Percentiles rank a stretch among this genome's conserved stretches.
These are phyloP conservation scores for Neobulgaria alba DNA, from an alignment of 2,329 filamentous ascomycete species.

Conservation along the genomic window DNA sequence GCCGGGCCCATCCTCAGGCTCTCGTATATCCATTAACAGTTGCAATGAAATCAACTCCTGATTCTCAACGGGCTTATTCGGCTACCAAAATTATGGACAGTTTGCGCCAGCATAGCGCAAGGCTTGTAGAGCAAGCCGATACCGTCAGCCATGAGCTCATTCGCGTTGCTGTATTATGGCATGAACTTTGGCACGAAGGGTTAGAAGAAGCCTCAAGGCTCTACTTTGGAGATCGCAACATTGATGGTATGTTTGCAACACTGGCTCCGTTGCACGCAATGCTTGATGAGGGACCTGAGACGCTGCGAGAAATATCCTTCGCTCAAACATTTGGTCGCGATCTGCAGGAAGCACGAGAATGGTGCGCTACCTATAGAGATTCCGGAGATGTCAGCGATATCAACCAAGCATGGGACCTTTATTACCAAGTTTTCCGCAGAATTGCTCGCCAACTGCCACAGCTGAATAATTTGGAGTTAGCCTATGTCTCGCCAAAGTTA, in stretches of 20 bases:
- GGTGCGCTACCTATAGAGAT: conserved; percentile 84
- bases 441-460: conserved; percentile 91
- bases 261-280: conserved; percentile 86
- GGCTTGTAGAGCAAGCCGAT: conserved; percentile 89
- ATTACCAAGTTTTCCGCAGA: conserved; percentile 96
- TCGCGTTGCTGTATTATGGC: conserved; percentile 93
- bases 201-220: conserved; percentile 92
- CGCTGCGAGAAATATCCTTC: conserved; percentile 91
- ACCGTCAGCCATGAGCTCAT: conserved; percentile 95
- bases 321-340: conserved; percentile 95
- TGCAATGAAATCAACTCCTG: conserved; percentile 87
- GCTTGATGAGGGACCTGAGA: conserved; percentile 85
- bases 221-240: conserved; percentile 96
- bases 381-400: conserved; percentile 89
- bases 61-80: conserved; percentile 73
- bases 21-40: conserved; percentile 96
- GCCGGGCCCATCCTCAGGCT: conserved; percentile 88
- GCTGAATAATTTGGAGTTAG: conserved; percentile 83
- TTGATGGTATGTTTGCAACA: conserved; percentile 92
- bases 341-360: conserved; percentile 87
- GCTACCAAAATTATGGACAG: conserved; percentile 94
- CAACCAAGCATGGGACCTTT: conserved; percentile 97
- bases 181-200: conserved; percentile 98
- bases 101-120: conserved; percentile 90
- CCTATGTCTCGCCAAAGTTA: conserved; percentile 93